A percentile compares a stretch with the other conserved stretches of the same genome.
Evolutionary conservation across 2,329 filamentous ascomycete genomes (phyloP).

Genomic region (Xylaria sp.): DNA sequence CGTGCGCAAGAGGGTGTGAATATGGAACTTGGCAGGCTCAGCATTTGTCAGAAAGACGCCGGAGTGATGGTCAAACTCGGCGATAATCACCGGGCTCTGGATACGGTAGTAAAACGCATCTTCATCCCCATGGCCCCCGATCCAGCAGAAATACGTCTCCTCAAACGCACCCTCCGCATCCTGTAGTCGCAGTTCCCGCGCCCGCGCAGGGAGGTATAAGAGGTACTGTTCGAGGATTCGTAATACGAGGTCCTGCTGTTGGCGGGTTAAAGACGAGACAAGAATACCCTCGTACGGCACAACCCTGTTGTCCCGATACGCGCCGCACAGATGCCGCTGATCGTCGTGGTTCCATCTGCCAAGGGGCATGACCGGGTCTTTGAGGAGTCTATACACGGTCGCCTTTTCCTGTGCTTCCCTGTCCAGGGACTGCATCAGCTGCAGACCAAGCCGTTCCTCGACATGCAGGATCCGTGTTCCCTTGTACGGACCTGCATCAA

Average conservation of each 20-base stretch:
- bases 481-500: constrained; percentile 70
- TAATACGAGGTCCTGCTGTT: constrained; percentile 65
- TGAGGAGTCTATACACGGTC: constrained; percentile 62
- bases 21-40: constrained; percentile 80
- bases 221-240: constrained; percentile 72
- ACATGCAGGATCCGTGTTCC: constrained; percentile 73
- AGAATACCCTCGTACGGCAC: constrained; percentile 78
- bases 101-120: constrained; percentile 83
- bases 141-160: constrained; percentile 86
- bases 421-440: constrained; percentile 73
- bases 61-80: constrained; percentile 84
- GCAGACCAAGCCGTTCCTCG: constrained; percentile 72
- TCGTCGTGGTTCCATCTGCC: constrained; percentile 84
- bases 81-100: constrained; percentile 77
- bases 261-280: constrained; percentile 58
- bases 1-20: constrained; percentile 76
- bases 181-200: constrained; percentile 64
- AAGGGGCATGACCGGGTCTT: constrained; percentile 62
- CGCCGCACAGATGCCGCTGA: constrained; percentile 80
- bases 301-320: constrained; percentile 79
- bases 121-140: constrained; percentile 71
- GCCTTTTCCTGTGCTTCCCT: constrained; percentile 59
- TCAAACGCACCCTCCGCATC: constrained; percentile 64
- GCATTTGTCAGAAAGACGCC: constrained; percentile 80
- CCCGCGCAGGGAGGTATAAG: constrained; percentile 69